These are phyloP conservation scores for Arthrobotrys pseudoclavata DNA, from an alignment of 2,329 filamentous ascomycete genomes.

Conservation along the genomic window DNA sequence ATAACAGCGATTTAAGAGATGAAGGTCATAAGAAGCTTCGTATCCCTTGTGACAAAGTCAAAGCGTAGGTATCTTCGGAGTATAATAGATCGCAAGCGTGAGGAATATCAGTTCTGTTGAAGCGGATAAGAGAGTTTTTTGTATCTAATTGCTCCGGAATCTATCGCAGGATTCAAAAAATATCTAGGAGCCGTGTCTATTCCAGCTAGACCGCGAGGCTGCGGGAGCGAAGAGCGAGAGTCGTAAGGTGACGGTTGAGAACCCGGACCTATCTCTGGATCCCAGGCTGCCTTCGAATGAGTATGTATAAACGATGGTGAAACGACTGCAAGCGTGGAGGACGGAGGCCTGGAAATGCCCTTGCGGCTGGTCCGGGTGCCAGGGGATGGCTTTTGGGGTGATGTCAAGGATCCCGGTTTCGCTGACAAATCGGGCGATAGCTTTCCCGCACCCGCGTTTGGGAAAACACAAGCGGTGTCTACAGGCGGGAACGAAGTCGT, in stretches of 20 bases:
- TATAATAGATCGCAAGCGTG: not conserved
- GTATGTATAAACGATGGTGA: constrained; percentile 15
- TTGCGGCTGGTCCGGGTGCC: constrained; percentile 26
- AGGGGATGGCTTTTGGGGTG: constrained; percentile 28
- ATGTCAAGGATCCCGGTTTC: constrained; percentile 46
- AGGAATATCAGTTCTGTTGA: not conserved
- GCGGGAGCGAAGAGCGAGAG: constrained; percentile 5
- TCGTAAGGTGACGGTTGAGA: not conserved
- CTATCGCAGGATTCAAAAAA: constrained; percentile 34
- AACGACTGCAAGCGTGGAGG: not conserved
- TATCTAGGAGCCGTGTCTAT: constrained; percentile 26
- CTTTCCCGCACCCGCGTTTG: constrained; percentile 6
- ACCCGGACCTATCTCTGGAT: not conserved
- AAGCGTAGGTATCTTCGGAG: constrained; percentile 1
- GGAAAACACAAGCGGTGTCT: not conserved
- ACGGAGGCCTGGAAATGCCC: constrained; percentile 4
- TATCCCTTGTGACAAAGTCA: not conserved
- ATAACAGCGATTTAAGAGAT: not conserved
- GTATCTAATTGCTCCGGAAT: constrained; percentile 24
- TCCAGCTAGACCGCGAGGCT: constrained; percentile 27
- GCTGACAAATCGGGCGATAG: constrained; percentile 49
- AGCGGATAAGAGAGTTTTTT: constrained; percentile 3
- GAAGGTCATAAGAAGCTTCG: constrained; percentile 24
- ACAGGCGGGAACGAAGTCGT: not conserved
- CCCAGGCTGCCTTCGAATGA: not conserved